A percentile compares a stretch with the other conserved stretches of the same genome.
phyloP scores from a whole-genome alignment of 129 eudicot genomes.

The Solidago caesia region DNA sequence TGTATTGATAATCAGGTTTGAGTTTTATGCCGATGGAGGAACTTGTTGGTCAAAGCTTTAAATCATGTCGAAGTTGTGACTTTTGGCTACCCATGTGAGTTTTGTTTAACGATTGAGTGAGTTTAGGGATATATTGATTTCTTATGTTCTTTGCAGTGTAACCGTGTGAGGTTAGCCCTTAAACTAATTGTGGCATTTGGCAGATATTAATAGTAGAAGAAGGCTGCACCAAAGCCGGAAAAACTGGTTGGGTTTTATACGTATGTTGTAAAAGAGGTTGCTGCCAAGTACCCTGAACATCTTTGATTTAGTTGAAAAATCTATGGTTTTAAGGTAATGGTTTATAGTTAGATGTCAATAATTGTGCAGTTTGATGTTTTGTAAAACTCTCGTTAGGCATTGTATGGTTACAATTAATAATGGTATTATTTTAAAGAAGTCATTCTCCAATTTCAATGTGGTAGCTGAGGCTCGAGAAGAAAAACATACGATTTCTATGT shows the following conservation, averaged over 20 bases:
- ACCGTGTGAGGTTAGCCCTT: no score
- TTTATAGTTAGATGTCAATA: background rate
- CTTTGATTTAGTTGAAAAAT: slow-evolving; percentile 75
- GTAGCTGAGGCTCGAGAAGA: no score
- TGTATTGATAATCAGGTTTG: slow-evolving; percentile 23
- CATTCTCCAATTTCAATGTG: no score
- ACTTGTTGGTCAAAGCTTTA: slow-evolving; percentile 55
- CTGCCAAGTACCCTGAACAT: slow-evolving; percentile 64
- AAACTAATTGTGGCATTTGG: slow-evolving; percentile 12
- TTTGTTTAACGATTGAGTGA: background rate
- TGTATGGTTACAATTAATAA: no score
- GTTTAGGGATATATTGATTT: background rate
- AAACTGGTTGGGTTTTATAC: slow-evolving; percentile 65
- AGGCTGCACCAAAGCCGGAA: slow-evolving; percentile 75
- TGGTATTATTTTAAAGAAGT: no score
- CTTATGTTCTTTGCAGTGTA: background rate
- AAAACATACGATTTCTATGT: no score
- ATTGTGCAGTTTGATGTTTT: background rate
- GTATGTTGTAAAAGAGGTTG: slow-evolving; percentile 50
- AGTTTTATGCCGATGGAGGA: slow-evolving; percentile 69
- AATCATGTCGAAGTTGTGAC: slow-evolving; percentile 71
- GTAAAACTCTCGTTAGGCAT: background rate
- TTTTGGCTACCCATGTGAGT: slow-evolving; percentile 85
- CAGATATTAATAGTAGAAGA: slow-evolving; percentile 59
- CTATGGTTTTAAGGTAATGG: slow-evolving; percentile 83